Evolutionary conservation across 2,329 filamentous ascomycete genomes (phyloP), one percentile per base, ranked within the genome.

Genomic region (Metarhizium humberi): DNA sequence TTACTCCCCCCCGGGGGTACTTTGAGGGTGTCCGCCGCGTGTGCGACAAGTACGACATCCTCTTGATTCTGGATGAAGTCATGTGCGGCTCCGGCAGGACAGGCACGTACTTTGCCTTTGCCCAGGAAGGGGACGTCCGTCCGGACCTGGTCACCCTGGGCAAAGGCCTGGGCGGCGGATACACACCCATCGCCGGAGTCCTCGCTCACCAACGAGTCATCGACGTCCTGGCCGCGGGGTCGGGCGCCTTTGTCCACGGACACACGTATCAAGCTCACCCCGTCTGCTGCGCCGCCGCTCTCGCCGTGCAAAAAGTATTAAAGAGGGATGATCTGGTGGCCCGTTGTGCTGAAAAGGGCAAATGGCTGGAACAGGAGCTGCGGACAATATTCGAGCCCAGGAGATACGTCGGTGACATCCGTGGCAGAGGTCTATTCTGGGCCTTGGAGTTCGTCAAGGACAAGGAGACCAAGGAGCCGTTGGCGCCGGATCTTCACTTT

Each of bases 61-160:
- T 94, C 0, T 74, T 94, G n/a, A 85, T 92, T 49, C 71, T 92
- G 0, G 90, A 94, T 63, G 89, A 92, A 52, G 78, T 90, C 48
- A 89, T 91, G 86, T 85, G 80, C 50, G 85, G 85, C 2, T 79
- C 79, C 67, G 84, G 84, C 1, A 72, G 83, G 1, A 77, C 76
- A 0, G 84, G 82, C 0, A 76, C 72, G 4, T 67, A 85, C 60
- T 79, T 88, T 68, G 80, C 81, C 1, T 88, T 81, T 78, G 75
- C 86, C 60, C 74, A 81, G 50, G 77, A 84, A 32, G 75, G 70
- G 0, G 71, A 80, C 5, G 73, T 75, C 1, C 54, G 54, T 2
- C 86, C 86, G 0, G 86, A 89, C 62, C 75, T 90, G 4, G 78
- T 86, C 65, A 82, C 83, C 0, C 70, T 87, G 10, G 86, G 82